phyloP scores from a whole-genome alignment of 106 monocot species.

The Dioscorea dumetorum region DNA sequence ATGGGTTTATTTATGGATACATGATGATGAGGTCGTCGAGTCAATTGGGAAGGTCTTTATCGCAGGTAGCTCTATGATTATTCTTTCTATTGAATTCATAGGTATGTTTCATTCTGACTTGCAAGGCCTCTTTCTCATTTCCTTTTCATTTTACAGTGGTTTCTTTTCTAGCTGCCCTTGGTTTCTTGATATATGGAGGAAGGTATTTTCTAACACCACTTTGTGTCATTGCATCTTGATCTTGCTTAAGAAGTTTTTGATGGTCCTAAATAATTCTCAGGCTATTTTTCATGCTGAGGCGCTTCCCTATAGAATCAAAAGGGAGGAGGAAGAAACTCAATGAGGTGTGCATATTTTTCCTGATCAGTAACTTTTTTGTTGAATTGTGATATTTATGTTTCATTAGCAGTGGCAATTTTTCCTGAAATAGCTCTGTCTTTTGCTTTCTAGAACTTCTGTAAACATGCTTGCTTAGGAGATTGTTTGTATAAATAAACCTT shows the following conservation, averaged over 20 bases:
- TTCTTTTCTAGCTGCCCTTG: constrained; percentile 53
- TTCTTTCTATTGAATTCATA: background rate
- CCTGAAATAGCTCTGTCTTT: no score
- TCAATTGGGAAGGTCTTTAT: constrained; percentile 59
- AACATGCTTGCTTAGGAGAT: no score
- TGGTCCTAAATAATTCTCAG: constrained; percentile 14
- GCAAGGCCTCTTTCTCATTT: background rate
- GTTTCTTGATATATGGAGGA: constrained; percentile 71
- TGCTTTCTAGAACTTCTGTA: no score
- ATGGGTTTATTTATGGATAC: constrained; percentile 60
- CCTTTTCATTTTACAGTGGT: constrained; percentile 32
- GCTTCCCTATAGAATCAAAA: constrained; percentile 80
- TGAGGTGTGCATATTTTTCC: constrained; percentile 29
- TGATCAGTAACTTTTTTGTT: background rate
- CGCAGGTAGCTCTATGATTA: constrained; percentile 32
- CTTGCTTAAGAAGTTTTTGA: background rate
- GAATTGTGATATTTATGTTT: no score
- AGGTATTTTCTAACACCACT: constrained; percentile 23
- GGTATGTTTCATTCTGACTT: background rate
- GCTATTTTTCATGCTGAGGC: constrained; percentile 59
- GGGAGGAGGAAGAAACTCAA: constrained; percentile 69
- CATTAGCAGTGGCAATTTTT: no score
- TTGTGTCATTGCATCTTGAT: background rate
- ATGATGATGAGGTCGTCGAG: constrained; percentile 38
- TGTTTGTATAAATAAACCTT: no score